phyloP scores from a whole-genome alignment of 208 protist species.

The Leptomonas seymouri region DNA sequence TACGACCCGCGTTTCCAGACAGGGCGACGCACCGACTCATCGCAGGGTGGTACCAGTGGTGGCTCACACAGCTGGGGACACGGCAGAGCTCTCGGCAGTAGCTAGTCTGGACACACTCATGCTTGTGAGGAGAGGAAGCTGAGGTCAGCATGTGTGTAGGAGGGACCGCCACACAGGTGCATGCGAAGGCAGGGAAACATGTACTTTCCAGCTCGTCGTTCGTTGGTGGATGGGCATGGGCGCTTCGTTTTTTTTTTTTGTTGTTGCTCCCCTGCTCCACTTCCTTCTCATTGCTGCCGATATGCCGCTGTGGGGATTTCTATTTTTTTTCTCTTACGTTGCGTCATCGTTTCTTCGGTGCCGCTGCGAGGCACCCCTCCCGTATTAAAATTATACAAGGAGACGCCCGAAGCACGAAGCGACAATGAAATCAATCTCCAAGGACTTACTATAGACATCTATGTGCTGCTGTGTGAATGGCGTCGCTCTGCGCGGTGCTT shows the following conservation, averaged over 20 bases:
- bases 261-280: not conserved
- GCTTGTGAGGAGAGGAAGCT: no score
- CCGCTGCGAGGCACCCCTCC: slow-evolving; percentile 7
- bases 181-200: no score
- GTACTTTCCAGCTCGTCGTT: no score
- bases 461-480: no score
- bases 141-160: no score
- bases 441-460: no score
- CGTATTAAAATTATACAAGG: not conserved
- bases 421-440: no score
- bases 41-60: slow-evolving; percentile 1
- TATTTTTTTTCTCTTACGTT: slow-evolving; percentile 25
- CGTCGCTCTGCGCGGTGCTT: no score
- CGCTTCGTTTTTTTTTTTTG: not conserved
- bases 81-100: slow-evolving; percentile 31
- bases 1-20: slow-evolving; percentile 39
- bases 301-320: no score
- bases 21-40: slow-evolving; percentile 9
- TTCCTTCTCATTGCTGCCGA: no score
- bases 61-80: slow-evolving; percentile 37
- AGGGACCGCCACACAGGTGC: not conserved
- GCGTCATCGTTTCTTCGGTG: not conserved
- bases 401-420: no score
- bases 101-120: slow-evolving; percentile 5
- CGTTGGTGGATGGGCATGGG: not conserved